Conservation (phyloP, 169 alveolate genomes). For the Cryptosporidium sp. region DNA sequence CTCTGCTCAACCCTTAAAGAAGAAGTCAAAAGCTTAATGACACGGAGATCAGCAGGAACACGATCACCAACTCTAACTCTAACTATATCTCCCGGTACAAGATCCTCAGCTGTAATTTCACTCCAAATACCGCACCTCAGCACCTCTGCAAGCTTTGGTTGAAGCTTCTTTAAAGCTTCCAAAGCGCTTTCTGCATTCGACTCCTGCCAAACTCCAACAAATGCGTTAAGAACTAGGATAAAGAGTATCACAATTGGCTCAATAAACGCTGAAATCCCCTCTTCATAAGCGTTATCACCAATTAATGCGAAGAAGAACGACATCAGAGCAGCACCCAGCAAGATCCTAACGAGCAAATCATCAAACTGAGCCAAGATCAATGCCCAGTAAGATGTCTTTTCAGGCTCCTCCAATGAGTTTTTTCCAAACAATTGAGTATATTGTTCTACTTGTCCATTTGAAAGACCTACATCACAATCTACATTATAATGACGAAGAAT, state of each 20-base stretch:
- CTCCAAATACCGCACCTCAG: constrained; percentile 94
- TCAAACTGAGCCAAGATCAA: constrained; percentile 94
- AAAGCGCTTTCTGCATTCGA: constrained; percentile 97
- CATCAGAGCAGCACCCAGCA: constrained; percentile 95
- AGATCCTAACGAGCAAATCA: constrained; percentile 94
- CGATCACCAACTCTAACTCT: constrained; percentile 95
- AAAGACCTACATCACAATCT: constrained; percentile 71
- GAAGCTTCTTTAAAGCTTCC: constrained; percentile 95
- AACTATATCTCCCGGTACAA: constrained; percentile 98
- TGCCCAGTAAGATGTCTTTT: constrained; percentile 89
- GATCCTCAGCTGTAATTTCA: constrained; percentile 89
- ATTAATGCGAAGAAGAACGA: constrained; percentile 92
- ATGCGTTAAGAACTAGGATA: constrained; percentile 95
- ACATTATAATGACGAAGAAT: constrained; percentile 75
- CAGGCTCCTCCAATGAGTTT: constrained; percentile 90
- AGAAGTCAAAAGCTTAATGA: constrained; percentile 91
- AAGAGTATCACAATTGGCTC: constrained; percentile 95
- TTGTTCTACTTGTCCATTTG: constrained; percentile 73
- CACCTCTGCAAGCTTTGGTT: constrained; percentile 92
- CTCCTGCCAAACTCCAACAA: constrained; percentile 98
- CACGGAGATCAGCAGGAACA: constrained; percentile 98
- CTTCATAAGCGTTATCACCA: constrained; percentile 90
- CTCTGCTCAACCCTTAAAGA: constrained; percentile 94
- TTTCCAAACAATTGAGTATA: constrained; percentile 82
- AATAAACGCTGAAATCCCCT: constrained; percentile 94